Percentiles rank a stretch among this genome's conserved stretches.
Conservation (phyloP, 345 rosid species). For the Erucastrum elatum region DNA sequence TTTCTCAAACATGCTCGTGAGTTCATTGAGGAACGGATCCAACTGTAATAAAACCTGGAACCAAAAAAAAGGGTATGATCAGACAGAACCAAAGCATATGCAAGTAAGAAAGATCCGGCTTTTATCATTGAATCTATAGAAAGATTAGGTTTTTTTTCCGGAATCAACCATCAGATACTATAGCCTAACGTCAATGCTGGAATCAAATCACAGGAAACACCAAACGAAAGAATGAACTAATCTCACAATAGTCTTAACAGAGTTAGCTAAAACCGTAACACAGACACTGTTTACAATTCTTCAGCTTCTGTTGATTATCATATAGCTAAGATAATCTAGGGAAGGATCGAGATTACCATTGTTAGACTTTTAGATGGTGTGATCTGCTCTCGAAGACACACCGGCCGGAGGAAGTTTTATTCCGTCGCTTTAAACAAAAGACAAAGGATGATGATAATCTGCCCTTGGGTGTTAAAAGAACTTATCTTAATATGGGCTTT, state of each 20-base stretch:
- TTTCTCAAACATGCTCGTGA: constrained; percentile 82
- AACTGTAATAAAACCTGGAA: constrained; percentile 68
- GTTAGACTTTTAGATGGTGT: neutral
- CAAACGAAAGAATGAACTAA: neutral
- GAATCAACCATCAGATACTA: neutral
- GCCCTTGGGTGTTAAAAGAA: neutral
- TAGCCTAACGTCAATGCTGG: neutral
- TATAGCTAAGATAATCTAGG: neutral
- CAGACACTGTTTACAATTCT: neutral
- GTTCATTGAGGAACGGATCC: constrained; percentile 89
- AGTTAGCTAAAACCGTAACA: neutral
- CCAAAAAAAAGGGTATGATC: constrained; percentile 1
- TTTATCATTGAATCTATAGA: neutral
- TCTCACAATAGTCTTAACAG: neutral
- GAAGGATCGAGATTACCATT: constrained; percentile 32
- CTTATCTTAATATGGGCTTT: constrained; percentile 12
- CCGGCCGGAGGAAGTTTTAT: constrained; percentile 24
- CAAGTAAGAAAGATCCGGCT: neutral
- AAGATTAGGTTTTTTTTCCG: neutral
- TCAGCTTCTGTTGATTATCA: neutral
- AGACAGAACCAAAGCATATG: neutral
- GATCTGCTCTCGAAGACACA: constrained; percentile 30
- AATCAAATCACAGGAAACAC: neutral
- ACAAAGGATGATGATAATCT: neutral
- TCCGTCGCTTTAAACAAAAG: neutral